A percentile compares a stretch with the other conserved stretches of the same genome.
Conservation (phyloP, 2,329 filamentous ascomycete genomes). For the Seiridium unicorne region DNA sequence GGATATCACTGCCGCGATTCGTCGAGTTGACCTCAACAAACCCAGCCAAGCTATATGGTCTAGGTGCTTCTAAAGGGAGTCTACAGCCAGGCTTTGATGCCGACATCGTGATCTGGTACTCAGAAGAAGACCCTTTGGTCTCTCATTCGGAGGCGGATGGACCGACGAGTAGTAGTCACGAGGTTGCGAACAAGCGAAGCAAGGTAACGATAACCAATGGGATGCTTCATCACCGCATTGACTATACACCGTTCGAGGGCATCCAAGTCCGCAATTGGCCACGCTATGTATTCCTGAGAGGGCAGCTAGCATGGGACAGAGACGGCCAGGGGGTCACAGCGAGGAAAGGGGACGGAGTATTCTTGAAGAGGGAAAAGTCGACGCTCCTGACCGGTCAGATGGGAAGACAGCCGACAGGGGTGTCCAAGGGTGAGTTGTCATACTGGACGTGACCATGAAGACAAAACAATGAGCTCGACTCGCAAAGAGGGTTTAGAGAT, state of each 20-base stretch:
- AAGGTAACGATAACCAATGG: constrained; percentile 12
- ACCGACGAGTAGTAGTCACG: constrained; percentile 3
- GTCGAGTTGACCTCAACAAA: constrained; percentile 28
- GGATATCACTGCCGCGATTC: constrained; percentile 13
- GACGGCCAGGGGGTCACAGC: constrained; percentile 8
- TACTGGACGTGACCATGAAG: neutral
- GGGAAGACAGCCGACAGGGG: constrained; percentile 1
- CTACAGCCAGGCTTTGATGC: constrained; percentile 14
- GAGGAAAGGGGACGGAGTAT: constrained; percentile 7
- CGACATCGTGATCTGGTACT: constrained; percentile 15
- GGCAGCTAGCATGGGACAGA: constrained; percentile 10
- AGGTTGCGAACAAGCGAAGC: neutral
- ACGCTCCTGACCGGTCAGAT: constrained; percentile 9
- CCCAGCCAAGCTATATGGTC: constrained; percentile 11
- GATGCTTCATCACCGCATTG: constrained; percentile 14
- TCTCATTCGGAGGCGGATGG: constrained; percentile 8
- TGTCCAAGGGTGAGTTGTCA: constrained; percentile 6
- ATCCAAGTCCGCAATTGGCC: constrained; percentile 15
- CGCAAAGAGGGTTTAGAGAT: too few relatives aligned
- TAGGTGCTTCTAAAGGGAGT: constrained; percentile 11
- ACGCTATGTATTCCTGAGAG: constrained; percentile 11
- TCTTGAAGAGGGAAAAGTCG: constrained; percentile 8
- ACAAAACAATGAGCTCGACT: neutral
- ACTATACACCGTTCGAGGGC: constrained; percentile 17
- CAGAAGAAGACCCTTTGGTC: constrained; percentile 7